Conservation (phyloP, 1,139 yeast genomes). For the Geotrichum phurueaensis region DNA sequence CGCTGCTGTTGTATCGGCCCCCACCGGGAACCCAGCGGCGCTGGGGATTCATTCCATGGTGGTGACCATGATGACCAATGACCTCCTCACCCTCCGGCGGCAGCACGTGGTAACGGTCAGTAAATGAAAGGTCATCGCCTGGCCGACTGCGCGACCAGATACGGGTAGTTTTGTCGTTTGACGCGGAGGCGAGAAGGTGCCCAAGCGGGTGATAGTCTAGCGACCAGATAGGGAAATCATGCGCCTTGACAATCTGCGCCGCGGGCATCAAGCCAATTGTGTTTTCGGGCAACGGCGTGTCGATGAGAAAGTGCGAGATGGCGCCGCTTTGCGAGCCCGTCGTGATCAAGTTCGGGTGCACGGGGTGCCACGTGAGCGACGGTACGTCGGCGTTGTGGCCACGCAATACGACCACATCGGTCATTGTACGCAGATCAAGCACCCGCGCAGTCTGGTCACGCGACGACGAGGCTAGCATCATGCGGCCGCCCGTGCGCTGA, state of each 20-base stretch:
- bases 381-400: conserved; percentile 83
- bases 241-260: conserved; percentile 74
- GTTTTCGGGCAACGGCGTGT: conserved; percentile 39
- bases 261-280: conserved; percentile 32
- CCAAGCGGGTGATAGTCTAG: conserved; percentile 92
- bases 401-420: conserved; percentile 63
- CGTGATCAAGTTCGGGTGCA: conserved; percentile 70
- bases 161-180: conserved; percentile 88
- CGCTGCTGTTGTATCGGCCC: not conserved
- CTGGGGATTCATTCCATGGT: conserved; percentile 1
- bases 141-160: conserved; percentile 95
- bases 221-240: conserved; percentile 86
- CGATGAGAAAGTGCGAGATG: conserved; percentile 67
- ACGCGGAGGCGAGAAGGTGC: conserved; percentile 83
- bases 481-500: conserved; percentile 58
- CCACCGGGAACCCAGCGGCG: not conserved
- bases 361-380: conserved; percentile 88
- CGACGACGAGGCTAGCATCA: conserved; percentile 78
- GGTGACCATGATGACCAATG: conserved; percentile 3
- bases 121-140: conserved; percentile 75
- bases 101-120: conserved; percentile 53
- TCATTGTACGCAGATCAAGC: conserved; percentile 81
- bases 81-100: conserved; percentile 15
- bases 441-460: conserved; percentile 84
- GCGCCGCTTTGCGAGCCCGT: conserved; percentile 91